Conservation (phyloP, 1,284 basidiomycete genomes). For the Golubevia pallescens region DNA sequence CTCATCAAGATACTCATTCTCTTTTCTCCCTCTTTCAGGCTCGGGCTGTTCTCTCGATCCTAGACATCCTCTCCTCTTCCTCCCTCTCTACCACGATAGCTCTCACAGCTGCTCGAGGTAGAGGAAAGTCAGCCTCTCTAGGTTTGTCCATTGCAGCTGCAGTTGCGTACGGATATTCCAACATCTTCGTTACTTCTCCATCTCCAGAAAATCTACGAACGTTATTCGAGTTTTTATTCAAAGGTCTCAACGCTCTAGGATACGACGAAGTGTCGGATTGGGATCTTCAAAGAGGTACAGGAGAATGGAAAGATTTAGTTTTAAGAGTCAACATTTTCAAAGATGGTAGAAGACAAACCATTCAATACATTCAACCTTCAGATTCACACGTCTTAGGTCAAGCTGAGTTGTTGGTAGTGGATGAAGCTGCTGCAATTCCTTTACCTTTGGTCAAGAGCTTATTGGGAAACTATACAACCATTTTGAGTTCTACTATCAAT, state of each 20-base stretch:
- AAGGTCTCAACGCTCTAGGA: conserved; percentile 89
- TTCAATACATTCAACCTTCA: conserved; percentile 97
- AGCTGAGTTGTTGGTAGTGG: conserved; percentile 96
- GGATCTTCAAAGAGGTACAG: conserved; percentile 90
- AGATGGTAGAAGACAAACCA: conserved; percentile 83
- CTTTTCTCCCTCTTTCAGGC: conserved; percentile 16
- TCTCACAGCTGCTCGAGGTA: conserved; percentile 89
- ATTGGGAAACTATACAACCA: conserved; percentile 95
- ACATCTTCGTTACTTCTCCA: conserved; percentile 97
- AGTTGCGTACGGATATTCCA: conserved; percentile 91
- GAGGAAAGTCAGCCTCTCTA: conserved; percentile 94
- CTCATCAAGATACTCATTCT: too few relatives aligned
- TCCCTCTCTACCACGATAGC: conserved; percentile 90
- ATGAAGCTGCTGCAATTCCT: conserved; percentile 97
- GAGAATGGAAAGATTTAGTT: conserved; percentile 93
- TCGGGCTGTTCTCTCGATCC: conserved; percentile 51
- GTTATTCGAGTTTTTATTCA: conserved; percentile 97
- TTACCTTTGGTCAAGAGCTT: conserved; percentile 91
- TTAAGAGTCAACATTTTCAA: conserved; percentile 95
- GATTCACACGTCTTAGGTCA: conserved; percentile 96
- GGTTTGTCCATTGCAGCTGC: conserved; percentile 93
- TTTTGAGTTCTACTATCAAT: conserved; percentile 98
- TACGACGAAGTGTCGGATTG: conserved; percentile 99
- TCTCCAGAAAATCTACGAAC: conserved; percentile 98
- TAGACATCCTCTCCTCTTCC: conserved; percentile 55